Percentiles rank a stretch among this genome's conserved stretches.
These are phyloP conservation scores for Vaccinium vitisidaea DNA, from an alignment of 148 eudicot genomes.

Conservation along the genomic window DNA sequence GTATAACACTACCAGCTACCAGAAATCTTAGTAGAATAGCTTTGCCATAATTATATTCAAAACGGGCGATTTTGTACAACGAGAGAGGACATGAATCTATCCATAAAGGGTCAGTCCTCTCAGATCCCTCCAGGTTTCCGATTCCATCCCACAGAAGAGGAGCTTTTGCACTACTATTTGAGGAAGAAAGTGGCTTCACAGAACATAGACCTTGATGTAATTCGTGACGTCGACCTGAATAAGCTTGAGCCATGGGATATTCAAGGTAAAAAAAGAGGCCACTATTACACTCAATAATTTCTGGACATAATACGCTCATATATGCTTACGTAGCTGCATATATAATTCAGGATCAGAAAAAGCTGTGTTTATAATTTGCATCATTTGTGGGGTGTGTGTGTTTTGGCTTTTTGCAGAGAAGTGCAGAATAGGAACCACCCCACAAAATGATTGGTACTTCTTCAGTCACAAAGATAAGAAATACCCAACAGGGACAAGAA, in stretches of 20 bases:
- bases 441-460: conserved; percentile 74
- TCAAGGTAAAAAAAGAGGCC: conserved; percentile 37
- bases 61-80: not conserved
- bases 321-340: not conserved
- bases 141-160: conserved; percentile 70
- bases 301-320: not conserved
- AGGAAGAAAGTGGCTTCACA: conserved; percentile 47
- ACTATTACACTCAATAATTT: not conserved
- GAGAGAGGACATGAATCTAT: conserved; percentile 37
- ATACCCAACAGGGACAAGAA: conserved; percentile 66
- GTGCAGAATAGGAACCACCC: conserved; percentile 55
- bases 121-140: conserved; percentile 65
- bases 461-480: conserved; percentile 83
- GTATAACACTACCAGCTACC: too few relatives aligned
- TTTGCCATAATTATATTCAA: not conserved
- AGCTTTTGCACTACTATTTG: conserved; percentile 55
- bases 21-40: not conserved
- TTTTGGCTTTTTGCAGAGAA: conserved; percentile 34
- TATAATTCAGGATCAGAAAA: not conserved
- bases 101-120: conserved; percentile 41
- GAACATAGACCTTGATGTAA: conserved; percentile 63
- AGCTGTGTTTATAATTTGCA: not conserved
- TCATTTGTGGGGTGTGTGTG: not conserved
- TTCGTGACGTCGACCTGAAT: conserved; percentile 58
- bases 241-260: conserved; percentile 79